phyloP scores from a whole-genome alignment of 1,284 basidiomycete species.

The Ustilago bromivora region DNA sequence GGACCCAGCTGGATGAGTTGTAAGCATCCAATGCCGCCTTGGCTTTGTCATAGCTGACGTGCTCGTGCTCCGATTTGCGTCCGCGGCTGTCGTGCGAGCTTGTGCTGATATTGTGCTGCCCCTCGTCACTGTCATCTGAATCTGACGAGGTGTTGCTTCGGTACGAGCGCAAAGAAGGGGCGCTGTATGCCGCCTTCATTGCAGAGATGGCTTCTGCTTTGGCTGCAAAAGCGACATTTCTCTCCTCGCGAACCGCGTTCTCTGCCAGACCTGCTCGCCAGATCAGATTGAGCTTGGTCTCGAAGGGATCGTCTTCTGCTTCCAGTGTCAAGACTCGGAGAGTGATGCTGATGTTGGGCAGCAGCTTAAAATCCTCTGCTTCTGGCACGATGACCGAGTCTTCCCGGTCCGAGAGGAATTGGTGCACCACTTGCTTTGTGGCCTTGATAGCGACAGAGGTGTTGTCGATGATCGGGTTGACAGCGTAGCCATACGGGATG shows the following conservation, averaged over 20 bases:
- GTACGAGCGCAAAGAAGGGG: constrained; percentile 48
- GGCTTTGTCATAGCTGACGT: constrained; percentile 74
- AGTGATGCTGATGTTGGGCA: constrained; percentile 75
- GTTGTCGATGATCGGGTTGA: constrained; percentile 73
- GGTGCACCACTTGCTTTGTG: constrained; percentile 71
- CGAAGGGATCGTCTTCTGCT: constrained; percentile 88
- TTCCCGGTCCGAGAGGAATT: constrained; percentile 68
- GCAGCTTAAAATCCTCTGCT: constrained; percentile 64
- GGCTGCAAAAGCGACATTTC: constrained; percentile 83
- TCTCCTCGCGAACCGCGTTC: constrained; percentile 79
- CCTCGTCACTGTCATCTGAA: constrained; percentile 10
- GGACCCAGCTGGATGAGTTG: constrained; percentile 83
- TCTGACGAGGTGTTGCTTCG: constrained; percentile 10
- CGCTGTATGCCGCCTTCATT: constrained; percentile 69
- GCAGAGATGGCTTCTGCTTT: constrained; percentile 74
- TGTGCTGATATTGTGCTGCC: constrained; percentile 15
- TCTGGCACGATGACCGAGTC: constrained; percentile 62
- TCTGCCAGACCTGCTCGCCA: constrained; percentile 83
- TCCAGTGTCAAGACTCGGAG: constrained; percentile 78
- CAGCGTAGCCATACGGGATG: constrained; percentile 82
- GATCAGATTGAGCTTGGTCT: constrained; percentile 82
- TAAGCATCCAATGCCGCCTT: constrained; percentile 79
- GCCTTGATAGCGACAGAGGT: constrained; percentile 71
- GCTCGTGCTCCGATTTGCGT: constrained; percentile 10
- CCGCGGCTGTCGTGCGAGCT: constrained; percentile 20